Evolutionary conservation across 306 rosid species (phyloP).

Genomic region (Neltuma alba): DNA sequence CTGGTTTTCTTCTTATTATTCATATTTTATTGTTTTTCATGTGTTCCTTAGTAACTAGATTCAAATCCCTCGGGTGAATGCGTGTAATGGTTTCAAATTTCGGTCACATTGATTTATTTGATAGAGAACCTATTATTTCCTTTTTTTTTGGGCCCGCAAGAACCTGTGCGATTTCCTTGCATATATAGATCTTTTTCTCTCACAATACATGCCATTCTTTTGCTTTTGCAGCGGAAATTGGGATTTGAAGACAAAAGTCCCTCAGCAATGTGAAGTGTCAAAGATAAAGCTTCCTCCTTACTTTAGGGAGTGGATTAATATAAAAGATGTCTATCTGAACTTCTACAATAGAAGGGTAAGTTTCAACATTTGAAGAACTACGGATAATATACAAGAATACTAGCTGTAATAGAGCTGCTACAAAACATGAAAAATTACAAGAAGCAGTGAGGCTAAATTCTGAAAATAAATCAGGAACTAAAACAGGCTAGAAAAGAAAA

Average conservation of each 20-base stretch:
- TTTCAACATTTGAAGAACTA: background rate
- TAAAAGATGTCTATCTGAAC: conserved; percentile 89
- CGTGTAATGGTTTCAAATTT: conserved; percentile 6
- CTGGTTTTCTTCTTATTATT: conserved; percentile 20
- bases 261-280: conserved; percentile 88
- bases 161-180: too few relatives aligned
- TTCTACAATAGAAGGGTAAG: conserved; percentile 82
- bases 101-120: background rate
- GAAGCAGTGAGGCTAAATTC: background rate
- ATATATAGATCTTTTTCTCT: background rate
- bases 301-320: conserved; percentile 92
- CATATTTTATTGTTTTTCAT: background rate
- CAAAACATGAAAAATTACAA: background rate
- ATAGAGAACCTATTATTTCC: background rate
- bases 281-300: conserved; percentile 75
- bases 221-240: conserved; percentile 79
- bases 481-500: background rate
- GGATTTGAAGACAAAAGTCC: conserved; percentile 96
- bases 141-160: too few relatives aligned
- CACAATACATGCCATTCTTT: background rate
- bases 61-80: background rate
- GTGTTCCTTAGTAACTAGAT: background rate
- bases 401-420: background rate
- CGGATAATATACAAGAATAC: background rate
- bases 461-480: background rate